Base-by-base conservation (phyloP, 352 stramenopile genomes). In the Globisporangium irregulare region DNA sequence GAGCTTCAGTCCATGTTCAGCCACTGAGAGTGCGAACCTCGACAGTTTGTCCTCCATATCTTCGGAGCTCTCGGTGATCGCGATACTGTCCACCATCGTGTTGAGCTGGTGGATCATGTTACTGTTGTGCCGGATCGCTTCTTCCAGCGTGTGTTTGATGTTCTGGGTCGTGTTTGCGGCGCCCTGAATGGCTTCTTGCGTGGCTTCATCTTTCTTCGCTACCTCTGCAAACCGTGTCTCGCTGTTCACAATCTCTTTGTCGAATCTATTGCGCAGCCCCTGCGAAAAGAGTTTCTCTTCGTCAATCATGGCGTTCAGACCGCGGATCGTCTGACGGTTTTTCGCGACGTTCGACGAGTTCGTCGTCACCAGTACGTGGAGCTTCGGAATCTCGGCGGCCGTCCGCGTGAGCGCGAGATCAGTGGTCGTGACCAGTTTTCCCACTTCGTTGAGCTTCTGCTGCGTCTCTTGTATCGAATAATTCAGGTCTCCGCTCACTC, bases 21-120 rank as follows among this genome's bases (percentile, higher is more conserved):
- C 81, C 6, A 75, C 81, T 7, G 76, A 55, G 0, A 89, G 54
- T 4, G 83, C 80, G 25, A 90, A 89, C 9, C 69, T 69, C 20
- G 50, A 66, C 54, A 89, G 73, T 34, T 89, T 87, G 67, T 90
- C 80, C 18, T 91, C 79, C 79, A 86, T 87, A 1, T 73, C 78
- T 1, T 83, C 78, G 0, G 78, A 70, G 48, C 65, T 87, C 64
- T 91, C 81, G 1, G 81, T 84, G 62, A 89, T 81, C 14, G 75
- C 78, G 54, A 91, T 71, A 46, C 77, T 78, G 59, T 89, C 83
- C 6, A 91, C 79, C 73, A 88, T 81, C 6, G 78, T 81, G 68
- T 86, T 84, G 67, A 91, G 81, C 59, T 90, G 81, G 60, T 91
- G 79, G 59, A 91, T 75, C 54, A 86, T 70, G 60, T 89, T 90